Base-by-base conservation (phyloP, 2,329 filamentous ascomycete species). In the Botrytis squamosa region DNA sequence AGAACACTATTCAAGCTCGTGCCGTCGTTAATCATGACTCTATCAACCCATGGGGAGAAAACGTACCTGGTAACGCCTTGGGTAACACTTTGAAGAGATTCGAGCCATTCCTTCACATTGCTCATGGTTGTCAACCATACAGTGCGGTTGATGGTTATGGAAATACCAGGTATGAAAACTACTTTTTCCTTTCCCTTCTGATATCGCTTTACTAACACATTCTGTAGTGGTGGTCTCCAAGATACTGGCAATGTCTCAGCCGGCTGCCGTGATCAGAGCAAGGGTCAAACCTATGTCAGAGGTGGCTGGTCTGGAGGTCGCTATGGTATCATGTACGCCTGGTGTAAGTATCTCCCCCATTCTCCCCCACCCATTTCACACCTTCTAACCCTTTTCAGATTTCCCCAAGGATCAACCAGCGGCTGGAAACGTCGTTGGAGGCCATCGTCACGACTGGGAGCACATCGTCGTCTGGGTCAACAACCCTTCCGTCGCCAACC, bases 321-420 rank as follows among this genome's bases (percentile, higher is more conserved):
- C 44, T 65, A 65, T 44, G 63, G 40, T 46, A 65, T 65, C 9
- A 65, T 65, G 18, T 65, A 65, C n/a, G 40, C 63, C 18, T 46
- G 40, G 40, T 65, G 63, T 65, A 65, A 46, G 63, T 46, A 29
- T 14, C 22, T 20, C 10, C 5, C 8, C 7, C 33, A 22, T 29
- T 10, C n/a, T 9, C 42, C 22, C 4, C 29, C 16, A 22, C 20
- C 36, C 12, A 7, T 29, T 9, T 46, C 18, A 12, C n/a, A 16
- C 18, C 14, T 22, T 44, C 63, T 46, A 16, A 65, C 42, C 5
- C 22, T 36, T 6, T 22, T 20, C n/a, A 65, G 63, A 46, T 25
- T 46, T 46, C 18, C 42, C 63, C 42, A 65, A 65, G 29, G 63
- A 65, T 22, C 63, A 65, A 5, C 63, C 63, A 25, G 5, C 9